Evolutionary conservation across 352 stramenopile genomes (phyloP).

Genomic region (Pythium phragmitis): DNA sequence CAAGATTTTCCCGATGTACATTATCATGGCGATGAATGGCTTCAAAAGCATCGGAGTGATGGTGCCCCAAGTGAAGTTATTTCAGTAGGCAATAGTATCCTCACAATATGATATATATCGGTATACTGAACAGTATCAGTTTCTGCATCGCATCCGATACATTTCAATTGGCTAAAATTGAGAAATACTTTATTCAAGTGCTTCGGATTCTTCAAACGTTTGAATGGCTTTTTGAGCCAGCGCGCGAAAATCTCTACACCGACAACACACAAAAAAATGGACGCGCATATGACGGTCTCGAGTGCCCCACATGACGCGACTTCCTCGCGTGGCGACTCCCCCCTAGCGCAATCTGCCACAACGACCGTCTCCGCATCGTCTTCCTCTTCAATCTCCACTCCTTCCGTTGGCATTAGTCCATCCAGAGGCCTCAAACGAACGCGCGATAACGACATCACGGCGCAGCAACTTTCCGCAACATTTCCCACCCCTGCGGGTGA

Average conservation of each 20-base stretch:
- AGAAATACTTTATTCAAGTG: conserved; percentile 4
- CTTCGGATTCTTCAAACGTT: conserved; percentile 17
- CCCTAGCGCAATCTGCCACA: neutral
- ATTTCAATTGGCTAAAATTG: conserved; percentile 1
- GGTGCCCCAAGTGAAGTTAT: neutral
- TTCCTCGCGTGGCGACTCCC: neutral
- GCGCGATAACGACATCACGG: neutral
- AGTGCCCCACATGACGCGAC: neutral
- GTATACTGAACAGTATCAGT: too few species aligned
- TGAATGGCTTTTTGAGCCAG: conserved; percentile 1
- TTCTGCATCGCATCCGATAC: too few species aligned
- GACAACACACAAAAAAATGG: neutral
- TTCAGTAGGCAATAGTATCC: neutral
- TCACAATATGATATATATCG: too few species aligned
- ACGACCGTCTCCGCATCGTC: neutral
- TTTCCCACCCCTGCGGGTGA: neutral
- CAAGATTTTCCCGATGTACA: too few species aligned
- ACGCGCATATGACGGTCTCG: neutral
- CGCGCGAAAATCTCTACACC: neutral
- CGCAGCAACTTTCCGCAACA: neutral
- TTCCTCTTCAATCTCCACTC: neutral
- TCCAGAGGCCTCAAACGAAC: conserved; percentile 17
- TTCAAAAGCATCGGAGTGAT: too few species aligned
- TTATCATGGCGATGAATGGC: too few species aligned
- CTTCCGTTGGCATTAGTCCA: neutral